Evolutionary conservation across 345 rosid genomes (phyloP).

Genomic region (Crucihimalaya himalaica): DNA sequence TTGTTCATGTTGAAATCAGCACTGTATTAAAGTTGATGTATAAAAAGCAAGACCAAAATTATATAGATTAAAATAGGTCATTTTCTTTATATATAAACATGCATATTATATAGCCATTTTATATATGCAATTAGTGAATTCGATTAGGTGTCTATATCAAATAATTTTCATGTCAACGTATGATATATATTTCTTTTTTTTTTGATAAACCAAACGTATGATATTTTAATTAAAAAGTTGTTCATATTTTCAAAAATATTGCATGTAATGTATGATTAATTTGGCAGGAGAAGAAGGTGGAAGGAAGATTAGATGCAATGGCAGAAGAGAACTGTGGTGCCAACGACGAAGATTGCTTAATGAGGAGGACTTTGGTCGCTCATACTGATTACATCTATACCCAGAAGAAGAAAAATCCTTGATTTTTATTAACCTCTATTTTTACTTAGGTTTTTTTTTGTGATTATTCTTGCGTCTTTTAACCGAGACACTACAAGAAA

Average conservation of each 20-base stretch:
- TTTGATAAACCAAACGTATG: too few species aligned
- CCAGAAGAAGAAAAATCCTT: conserved; percentile 38
- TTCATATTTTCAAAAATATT: background rate
- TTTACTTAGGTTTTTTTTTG: too few species aligned
- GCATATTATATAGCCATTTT: background rate
- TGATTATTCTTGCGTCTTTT: too few species aligned
- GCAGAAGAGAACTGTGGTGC: conserved; percentile 50
- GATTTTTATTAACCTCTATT: too few species aligned
- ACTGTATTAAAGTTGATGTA: too few species aligned
- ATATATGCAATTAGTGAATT: background rate
- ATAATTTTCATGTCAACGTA: too few species aligned
- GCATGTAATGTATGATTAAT: conserved; percentile 1
- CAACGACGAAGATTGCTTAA: conserved; percentile 60
- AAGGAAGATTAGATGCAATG: conserved; percentile 23
- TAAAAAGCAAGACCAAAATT: too few species aligned
- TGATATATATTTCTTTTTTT: too few species aligned
- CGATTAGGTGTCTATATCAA: background rate
- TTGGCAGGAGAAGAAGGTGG: conserved; percentile 31
- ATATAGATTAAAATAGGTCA: too few species aligned
- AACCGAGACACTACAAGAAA: too few species aligned
- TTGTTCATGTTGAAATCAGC: too few species aligned
- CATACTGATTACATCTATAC: conserved; percentile 64
- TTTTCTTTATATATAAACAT: background rate
- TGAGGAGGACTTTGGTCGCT: conserved; percentile 62
- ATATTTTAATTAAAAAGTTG: too few species aligned